These are phyloP conservation scores for Starmerella lactis-condensi DNA, from an alignment of 805 yeast genomes.

Conservation along the genomic window DNA sequence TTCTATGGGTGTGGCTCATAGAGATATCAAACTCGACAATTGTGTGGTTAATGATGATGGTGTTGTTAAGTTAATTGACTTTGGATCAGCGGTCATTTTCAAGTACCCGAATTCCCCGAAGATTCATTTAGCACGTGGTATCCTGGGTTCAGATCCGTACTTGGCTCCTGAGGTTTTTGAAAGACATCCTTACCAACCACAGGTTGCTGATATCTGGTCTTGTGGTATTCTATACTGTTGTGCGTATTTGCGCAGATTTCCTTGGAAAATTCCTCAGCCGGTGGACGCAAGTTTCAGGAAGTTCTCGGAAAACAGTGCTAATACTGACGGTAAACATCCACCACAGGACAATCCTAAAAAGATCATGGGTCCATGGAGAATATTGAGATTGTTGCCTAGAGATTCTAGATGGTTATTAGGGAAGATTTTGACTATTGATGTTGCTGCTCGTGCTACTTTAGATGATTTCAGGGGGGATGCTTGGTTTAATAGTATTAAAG, in stretches of 20 bases:
- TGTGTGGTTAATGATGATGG: conserved; percentile 69
- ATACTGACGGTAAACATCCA: conserved; percentile 17
- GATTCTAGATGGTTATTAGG: conserved; percentile 43
- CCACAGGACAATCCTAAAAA: conserved; percentile 17
- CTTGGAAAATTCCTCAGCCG: conserved; percentile 84
- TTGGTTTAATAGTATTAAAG: conserved; percentile 40
- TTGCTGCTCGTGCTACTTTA: conserved; percentile 39
- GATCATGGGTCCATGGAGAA: conserved; percentile 49
- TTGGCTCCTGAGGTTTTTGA: conserved; percentile 77
- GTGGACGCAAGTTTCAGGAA: conserved; percentile 58
- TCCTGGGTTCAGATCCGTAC: conserved; percentile 92
- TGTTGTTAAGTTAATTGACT: conserved; percentile 70
- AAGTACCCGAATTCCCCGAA: conserved; percentile 41
- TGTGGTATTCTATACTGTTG: conserved; percentile 83
- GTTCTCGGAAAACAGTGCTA: conserved; percentile 25
- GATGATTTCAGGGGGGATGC: conserved; percentile 36
- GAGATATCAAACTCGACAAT: conserved; percentile 83
- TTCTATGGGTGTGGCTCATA: conserved; percentile 68
- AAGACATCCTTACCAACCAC: conserved; percentile 51
- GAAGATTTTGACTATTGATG: conserved; percentile 46
- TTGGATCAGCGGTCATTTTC: conserved; percentile 81
- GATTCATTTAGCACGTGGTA: conserved; percentile 54
- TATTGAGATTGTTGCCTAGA: conserved; percentile 52
- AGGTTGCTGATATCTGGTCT: conserved; percentile 84
- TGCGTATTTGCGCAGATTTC: conserved; percentile 70